A percentile compares a stretch with the other conserved stretches of the same genome.
These are phyloP conservation scores for Talaromyces albobiverticillius DNA, from an alignment of 2,329 filamentous ascomycete species.

Conservation along the genomic window DNA sequence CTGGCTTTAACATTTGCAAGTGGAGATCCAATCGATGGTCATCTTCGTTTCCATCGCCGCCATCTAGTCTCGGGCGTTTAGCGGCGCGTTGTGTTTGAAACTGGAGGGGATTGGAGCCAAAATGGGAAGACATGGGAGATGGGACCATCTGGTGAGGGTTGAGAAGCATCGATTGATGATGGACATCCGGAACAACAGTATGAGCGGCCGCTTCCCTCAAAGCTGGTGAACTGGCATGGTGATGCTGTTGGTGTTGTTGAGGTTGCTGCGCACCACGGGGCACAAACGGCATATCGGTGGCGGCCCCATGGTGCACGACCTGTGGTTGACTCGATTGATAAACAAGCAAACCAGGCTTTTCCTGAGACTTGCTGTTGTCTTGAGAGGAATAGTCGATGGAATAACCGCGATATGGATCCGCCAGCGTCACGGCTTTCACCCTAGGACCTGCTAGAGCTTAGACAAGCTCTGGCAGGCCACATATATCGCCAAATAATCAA, in stretches of 20 bases:
- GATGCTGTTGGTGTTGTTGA: slow-evolving; percentile 41
- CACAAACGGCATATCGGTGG: slow-evolving; percentile 31
- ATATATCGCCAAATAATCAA: slow-evolving; percentile 17
- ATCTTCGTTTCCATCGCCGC: slow-evolving; percentile 26
- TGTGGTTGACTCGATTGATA: slow-evolving; percentile 54
- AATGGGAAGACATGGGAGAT: slow-evolving; percentile 35
- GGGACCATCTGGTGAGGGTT: slow-evolving; percentile 32
- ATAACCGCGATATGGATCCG: slow-evolving; percentile 73
- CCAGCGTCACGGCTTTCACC: slow-evolving; percentile 70
- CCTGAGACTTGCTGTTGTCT: slow-evolving; percentile 61
- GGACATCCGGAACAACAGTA: slow-evolving; percentile 28
- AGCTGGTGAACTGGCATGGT: slow-evolving; percentile 34
- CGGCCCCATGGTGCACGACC: slow-evolving; percentile 32
- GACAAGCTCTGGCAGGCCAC: slow-evolving; percentile 63
- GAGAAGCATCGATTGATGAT: slow-evolving; percentile 30
- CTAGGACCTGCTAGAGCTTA: slow-evolving; percentile 69
- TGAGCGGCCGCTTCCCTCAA: slow-evolving; percentile 31
- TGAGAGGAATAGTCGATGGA: slow-evolving; percentile 72
- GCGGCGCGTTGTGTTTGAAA: slow-evolving; percentile 29
- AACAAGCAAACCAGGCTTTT: slow-evolving; percentile 62
- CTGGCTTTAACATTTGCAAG: slow-evolving; percentile 32
- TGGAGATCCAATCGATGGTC: slow-evolving; percentile 28
- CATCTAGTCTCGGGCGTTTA: slow-evolving; percentile 34
- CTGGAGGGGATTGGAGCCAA: slow-evolving; percentile 31
- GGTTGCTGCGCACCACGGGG: slow-evolving; percentile 30